Conservation (phyloP, 148 eudicot genomes). For the Suaeda aralocaspica region DNA sequence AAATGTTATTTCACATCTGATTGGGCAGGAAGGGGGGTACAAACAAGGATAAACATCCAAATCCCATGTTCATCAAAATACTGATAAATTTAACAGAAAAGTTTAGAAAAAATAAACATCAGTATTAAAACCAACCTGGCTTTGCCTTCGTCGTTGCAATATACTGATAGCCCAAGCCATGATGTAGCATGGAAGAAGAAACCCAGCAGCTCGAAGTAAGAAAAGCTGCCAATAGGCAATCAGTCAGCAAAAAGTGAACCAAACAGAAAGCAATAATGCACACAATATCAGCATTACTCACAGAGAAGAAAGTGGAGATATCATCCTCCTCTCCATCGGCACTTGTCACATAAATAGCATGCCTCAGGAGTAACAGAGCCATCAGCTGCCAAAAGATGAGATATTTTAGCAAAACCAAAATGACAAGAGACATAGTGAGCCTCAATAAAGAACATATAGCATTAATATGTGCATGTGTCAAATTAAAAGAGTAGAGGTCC, state of each 20-base stretch:
- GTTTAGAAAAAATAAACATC: not conserved
- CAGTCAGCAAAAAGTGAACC: conserved; percentile 6
- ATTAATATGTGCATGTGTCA: not conserved
- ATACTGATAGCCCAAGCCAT: conserved; percentile 83
- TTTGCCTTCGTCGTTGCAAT: conserved; percentile 67
- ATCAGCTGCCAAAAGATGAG: conserved; percentile 47
- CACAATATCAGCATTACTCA: conserved; percentile 32
- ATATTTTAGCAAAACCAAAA: not conserved
- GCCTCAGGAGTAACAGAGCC: conserved; percentile 81
- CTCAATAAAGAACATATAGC: not conserved
- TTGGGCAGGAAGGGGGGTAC: not conserved
- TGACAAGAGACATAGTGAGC: not conserved
- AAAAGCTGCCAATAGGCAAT: conserved; percentile 51
- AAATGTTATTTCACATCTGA: not conserved
- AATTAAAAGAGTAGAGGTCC: not conserved
- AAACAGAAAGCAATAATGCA: conserved; percentile 9
- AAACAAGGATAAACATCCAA: not conserved
- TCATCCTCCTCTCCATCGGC: conserved; percentile 70
- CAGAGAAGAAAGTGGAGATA: conserved; percentile 66
- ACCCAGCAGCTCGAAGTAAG: conserved; percentile 77
- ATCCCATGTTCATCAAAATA: not conserved
- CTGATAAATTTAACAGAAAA: not conserved
- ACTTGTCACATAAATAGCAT: conserved; percentile 55
- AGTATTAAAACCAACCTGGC: conserved; percentile 47
- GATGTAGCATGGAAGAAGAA: conserved; percentile 84